Evolutionary conservation across 257 asterid genomes (phyloP).

Genomic region (Capsicum baccatum): DNA sequence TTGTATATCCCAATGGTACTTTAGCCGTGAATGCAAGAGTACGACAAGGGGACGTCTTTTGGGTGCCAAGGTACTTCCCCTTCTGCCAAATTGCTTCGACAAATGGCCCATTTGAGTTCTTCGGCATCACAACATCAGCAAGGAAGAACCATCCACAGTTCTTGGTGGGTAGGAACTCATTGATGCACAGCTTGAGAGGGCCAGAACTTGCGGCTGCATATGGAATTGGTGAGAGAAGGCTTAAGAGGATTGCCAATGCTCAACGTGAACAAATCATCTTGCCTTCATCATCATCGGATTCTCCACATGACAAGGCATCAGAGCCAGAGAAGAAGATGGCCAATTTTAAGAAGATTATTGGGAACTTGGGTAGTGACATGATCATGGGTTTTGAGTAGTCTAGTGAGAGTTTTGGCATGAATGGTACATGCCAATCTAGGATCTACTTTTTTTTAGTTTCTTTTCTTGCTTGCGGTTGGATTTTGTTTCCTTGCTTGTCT

Average conservation of each 20-base stretch:
- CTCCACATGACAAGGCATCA: neutral
- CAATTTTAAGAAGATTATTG: slow-evolving; percentile 29
- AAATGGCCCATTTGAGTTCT: neutral
- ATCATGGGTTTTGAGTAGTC: slow-evolving; percentile 17
- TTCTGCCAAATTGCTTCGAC: slow-evolving; percentile 11
- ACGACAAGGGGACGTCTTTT: neutral
- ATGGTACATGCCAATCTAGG: too few species aligned
- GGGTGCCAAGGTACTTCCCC: slow-evolving; percentile 15
- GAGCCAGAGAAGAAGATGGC: neutral
- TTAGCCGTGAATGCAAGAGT: slow-evolving; percentile 12
- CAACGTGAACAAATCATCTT: neutral
- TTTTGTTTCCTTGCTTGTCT: neutral
- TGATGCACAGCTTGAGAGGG: slow-evolving; percentile 20
- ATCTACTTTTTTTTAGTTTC: neutral
- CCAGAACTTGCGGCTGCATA: neutral
- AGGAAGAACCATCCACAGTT: slow-evolving; percentile 8
- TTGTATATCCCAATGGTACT: slow-evolving; percentile 15
- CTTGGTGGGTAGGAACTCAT: slow-evolving; percentile 5
- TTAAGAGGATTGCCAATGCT: neutral
- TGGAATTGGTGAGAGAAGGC: slow-evolving; percentile 13
- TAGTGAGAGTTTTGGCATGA: neutral
- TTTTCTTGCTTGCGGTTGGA: neutral
- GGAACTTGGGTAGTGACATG: slow-evolving; percentile 46
- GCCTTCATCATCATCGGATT: neutral
- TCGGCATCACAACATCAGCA: slow-evolving; percentile 12